Base-by-base conservation (phyloP, 2,329 filamentous ascomycete species). In the Colletotrichum higginsianum region DNA sequence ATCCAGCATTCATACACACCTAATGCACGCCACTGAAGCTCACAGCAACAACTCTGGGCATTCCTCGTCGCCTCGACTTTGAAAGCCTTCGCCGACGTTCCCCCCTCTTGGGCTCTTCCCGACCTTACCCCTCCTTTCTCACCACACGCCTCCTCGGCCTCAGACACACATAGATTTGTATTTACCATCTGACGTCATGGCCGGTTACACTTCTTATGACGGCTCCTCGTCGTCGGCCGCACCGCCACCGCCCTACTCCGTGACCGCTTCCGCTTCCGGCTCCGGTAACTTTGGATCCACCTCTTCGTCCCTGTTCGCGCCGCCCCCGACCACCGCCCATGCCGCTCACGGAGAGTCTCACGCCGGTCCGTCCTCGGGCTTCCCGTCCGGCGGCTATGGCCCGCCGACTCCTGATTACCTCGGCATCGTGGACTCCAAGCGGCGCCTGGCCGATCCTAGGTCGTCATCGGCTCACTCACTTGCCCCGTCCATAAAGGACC, bases 391-490 rank as follows among this genome's bases (percentile, higher is more conserved):
- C 58, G 13, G 58, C 46, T 62, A 42, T n/a, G n/a, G n/a, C 15
- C 38, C 46, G 11, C 52, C 63, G 13, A 23, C 64, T 5, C 23
- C 30, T 18, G 50, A 47, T 13, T 8, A 38, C 6, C n/a, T 50
- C 52, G 53, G 53, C 16, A 53, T 72, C 35, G 13, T 71, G 61
- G 56, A 70, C 35, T 71, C 66, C 21, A 72, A 72, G 47, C 66
- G 75, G 73, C 69, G 80, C 52, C 70, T 75, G 23, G 70, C 75
- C 18, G 87, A 88, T 61, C 86, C 86, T 38, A 83, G 87, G 49
- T 80, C 83, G 46, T 88, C 86, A 5, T 89, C 87, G 64, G 66
- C 74, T 6, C 78, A 81, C 49, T 84, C 84, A 21, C 75, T 83
- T n/a, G 75, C 77, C 16, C 35, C 80, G 73, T 61, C 79, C 73